phyloP scores from a whole-genome alignment of 2,329 filamentous ascomycete species.

The Pseudogymnoascus sp. region DNA sequence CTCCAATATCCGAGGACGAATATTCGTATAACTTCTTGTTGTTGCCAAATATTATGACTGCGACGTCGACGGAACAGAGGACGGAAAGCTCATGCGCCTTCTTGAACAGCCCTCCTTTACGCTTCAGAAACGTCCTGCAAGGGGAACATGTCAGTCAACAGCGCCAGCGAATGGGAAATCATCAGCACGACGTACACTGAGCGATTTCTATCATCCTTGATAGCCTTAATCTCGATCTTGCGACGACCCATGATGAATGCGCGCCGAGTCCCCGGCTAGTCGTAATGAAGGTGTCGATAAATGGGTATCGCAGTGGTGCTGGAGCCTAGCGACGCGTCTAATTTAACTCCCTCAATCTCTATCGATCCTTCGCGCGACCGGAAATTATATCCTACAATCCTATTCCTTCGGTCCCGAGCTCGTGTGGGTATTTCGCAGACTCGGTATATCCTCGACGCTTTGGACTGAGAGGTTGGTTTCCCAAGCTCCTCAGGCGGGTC shows the following conservation, averaged over 20 bases:
- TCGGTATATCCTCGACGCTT: slow-evolving; percentile 4
- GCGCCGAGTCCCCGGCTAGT: slow-evolving; percentile 21
- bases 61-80: slow-evolving; percentile 95
- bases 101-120: slow-evolving; percentile 98
- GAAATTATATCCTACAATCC: slow-evolving; percentile 3
- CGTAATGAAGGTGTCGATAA: neutral
- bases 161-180: slow-evolving; percentile 4
- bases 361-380: slow-evolving; percentile 5
- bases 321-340: slow-evolving; percentile 1
- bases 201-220: slow-evolving; percentile 96
- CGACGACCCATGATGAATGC: slow-evolving; percentile 73
- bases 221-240: slow-evolving; percentile 99
- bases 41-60: slow-evolving; percentile 95
- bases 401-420: neutral
- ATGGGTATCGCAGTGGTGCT: neutral
- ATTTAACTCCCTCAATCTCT: slow-evolving; percentile 1
- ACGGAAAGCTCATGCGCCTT: slow-evolving; percentile 98
- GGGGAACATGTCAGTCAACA: slow-evolving; percentile 16
- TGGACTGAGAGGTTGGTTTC: neutral
- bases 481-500: slow-evolving; percentile 3
- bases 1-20: slow-evolving; percentile 87
- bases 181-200: slow-evolving; percentile 68
- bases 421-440: neutral
- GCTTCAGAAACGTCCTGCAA: slow-evolving; percentile 87
- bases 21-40: slow-evolving; percentile 99